phyloP scores from a whole-genome alignment of 2,329 filamentous ascomycete genomes.

The Polytolypa hystricis region DNA sequence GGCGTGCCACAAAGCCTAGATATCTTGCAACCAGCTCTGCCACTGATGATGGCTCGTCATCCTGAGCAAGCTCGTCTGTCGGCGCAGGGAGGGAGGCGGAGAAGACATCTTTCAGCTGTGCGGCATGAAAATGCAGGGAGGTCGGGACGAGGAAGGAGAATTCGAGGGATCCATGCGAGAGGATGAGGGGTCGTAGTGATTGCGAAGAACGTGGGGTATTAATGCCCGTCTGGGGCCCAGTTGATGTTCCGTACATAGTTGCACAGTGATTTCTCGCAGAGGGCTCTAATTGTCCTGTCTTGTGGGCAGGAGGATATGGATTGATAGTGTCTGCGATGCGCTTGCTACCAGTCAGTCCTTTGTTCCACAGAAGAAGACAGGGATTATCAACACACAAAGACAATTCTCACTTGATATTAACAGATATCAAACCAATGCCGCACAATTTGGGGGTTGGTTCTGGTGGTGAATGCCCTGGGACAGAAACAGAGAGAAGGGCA shows the following conservation, averaged over 20 bases:
- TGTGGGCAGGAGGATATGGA: no score
- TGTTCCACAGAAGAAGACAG: background rate
- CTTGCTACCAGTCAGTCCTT: slow-evolving; percentile 1
- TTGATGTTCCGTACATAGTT: slow-evolving; percentile 74
- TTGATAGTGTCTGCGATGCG: no score
- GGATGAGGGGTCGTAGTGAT: slow-evolving; percentile 80
- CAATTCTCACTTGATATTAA: no score
- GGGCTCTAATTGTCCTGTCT: no score
- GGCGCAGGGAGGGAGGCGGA: slow-evolving; percentile 71
- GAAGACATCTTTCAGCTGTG: slow-evolving; percentile 87
- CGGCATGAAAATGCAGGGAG: slow-evolving; percentile 88
- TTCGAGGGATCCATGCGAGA: slow-evolving; percentile 90
- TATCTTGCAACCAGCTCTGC: slow-evolving; percentile 88
- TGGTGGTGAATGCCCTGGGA: no score
- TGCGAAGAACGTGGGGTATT: slow-evolving; percentile 90
- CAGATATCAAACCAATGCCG: no score
- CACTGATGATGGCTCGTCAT: slow-evolving; percentile 96
- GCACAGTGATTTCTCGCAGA: no score
- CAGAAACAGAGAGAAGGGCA: no score
- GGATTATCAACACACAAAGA: no score
- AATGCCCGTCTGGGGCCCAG: slow-evolving; percentile 86
- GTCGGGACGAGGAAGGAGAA: slow-evolving; percentile 93
- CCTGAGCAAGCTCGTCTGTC: slow-evolving; percentile 93
- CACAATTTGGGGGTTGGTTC: no score
- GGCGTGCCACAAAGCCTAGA: slow-evolving; percentile 75